Conservation (phyloP, 208 protist genomes). For the Zelonia costaricensis region DNA sequence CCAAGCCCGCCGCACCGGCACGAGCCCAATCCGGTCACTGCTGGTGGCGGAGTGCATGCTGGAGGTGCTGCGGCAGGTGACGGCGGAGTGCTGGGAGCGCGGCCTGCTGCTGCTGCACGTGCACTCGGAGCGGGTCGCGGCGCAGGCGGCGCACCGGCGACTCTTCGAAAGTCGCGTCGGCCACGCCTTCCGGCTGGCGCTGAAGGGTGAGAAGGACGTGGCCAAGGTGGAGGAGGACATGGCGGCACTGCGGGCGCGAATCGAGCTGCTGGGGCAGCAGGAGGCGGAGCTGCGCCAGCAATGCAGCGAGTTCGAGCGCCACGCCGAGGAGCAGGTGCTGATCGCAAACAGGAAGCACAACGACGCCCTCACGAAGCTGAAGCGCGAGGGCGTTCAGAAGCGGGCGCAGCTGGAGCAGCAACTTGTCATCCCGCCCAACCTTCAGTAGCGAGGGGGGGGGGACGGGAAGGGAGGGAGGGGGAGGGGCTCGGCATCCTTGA, state of each 20-base stretch:
- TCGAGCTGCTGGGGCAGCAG: slow-evolving; percentile 56
- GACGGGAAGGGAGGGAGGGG: not conserved
- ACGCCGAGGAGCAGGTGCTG: slow-evolving; percentile 77
- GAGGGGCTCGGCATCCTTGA: not conserved
- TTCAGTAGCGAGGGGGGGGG: slow-evolving; percentile 9
- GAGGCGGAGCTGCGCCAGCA: slow-evolving; percentile 59
- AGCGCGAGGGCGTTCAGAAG: slow-evolving; percentile 80
- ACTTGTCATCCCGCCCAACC: slow-evolving; percentile 48
- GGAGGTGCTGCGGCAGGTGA: slow-evolving; percentile 88
- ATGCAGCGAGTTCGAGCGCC: slow-evolving; percentile 65
- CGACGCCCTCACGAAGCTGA: slow-evolving; percentile 71
- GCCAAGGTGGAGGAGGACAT: slow-evolving; percentile 67
- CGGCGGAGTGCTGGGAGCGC: slow-evolving; percentile 82
- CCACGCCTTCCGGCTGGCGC: slow-evolving; percentile 82
- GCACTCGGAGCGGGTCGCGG: slow-evolving; percentile 69
- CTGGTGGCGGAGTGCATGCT: slow-evolving; percentile 84
- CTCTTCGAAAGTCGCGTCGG: slow-evolving; percentile 87
- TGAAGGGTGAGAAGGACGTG: slow-evolving; percentile 88
- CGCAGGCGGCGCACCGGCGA: slow-evolving; percentile 76
- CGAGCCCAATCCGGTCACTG: slow-evolving; percentile 71
- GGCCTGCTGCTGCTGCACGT: slow-evolving; percentile 84
- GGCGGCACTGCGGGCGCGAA: slow-evolving; percentile 31
- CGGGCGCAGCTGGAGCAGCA: slow-evolving; percentile 79
- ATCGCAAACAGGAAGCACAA: slow-evolving; percentile 79
- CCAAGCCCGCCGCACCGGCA: slow-evolving; percentile 51